These are phyloP conservation scores for Tricholoma furcatifolium DNA, from an alignment of 768 basidiomycete genomes.

Conservation along the genomic window DNA sequence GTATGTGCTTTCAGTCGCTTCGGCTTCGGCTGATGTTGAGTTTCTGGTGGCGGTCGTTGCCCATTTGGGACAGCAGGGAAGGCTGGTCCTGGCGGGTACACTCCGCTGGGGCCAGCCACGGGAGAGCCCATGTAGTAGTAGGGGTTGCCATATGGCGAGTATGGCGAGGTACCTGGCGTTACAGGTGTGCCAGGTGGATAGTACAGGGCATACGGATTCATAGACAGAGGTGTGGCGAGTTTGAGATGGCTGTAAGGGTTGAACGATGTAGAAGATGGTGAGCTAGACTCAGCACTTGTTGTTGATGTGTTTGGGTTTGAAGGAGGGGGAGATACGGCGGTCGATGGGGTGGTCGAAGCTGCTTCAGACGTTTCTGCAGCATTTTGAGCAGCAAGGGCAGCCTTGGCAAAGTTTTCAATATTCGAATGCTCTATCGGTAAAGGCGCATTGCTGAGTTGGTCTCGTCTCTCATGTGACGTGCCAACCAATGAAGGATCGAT, in stretches of 20 bases:
- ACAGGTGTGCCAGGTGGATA: conserved; percentile 40
- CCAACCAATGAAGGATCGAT: conserved; percentile 17
- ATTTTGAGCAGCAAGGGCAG: conserved; percentile 33
- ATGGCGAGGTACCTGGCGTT: conserved; percentile 34
- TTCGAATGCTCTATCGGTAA: conserved; percentile 18
- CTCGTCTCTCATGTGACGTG: conserved; percentile 1
- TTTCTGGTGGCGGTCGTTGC: conserved; percentile 28
- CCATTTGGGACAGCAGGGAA: conserved; percentile 20
- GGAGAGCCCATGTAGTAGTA: conserved; percentile 43
- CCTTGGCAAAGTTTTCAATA: conserved; percentile 35
- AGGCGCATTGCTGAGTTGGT: neutral
- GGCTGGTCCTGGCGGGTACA: conserved; percentile 32
- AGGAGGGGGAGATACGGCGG: conserved; percentile 9
- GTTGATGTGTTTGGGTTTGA: conserved; percentile 5
- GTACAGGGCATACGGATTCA: conserved; percentile 43
- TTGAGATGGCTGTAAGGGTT: conserved; percentile 25
- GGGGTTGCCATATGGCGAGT: conserved; percentile 38
- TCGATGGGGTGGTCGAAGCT: neutral
- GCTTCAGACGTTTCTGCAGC: conserved; percentile 15
- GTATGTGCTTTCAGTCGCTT: conserved; percentile 81
- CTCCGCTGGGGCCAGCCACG: conserved; percentile 34
- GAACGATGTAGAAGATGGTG: conserved; percentile 18
- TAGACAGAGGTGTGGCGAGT: conserved; percentile 12
- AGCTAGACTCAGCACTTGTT: conserved; percentile 7
- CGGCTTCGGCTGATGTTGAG: conserved; percentile 59